phyloP scores from a whole-genome alignment of 2,329 filamentous ascomycete species.

The Xylariales sp. region DNA sequence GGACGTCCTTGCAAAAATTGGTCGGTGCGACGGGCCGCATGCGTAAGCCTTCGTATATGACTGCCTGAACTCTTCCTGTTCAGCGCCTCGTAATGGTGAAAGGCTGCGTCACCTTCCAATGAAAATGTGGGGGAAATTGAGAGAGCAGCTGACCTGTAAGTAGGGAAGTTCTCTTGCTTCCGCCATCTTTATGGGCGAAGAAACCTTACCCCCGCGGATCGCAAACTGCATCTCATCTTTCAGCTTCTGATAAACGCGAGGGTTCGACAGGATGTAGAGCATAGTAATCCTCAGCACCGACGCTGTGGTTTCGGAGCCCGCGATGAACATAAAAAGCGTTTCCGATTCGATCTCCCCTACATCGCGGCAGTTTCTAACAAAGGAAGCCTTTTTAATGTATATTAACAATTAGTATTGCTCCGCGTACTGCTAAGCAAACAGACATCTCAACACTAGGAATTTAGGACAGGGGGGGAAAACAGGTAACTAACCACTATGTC shows the following conservation, averaged over 20 bases:
- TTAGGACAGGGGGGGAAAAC: slow-evolving; percentile 6
- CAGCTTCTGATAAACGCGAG: slow-evolving; percentile 35
- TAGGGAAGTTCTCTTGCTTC: slow-evolving; percentile 1
- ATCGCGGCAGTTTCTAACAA: slow-evolving; percentile 22
- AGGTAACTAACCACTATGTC: slow-evolving; percentile 12
- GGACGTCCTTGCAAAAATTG: slow-evolving; percentile 20
- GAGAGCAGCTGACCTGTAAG: slow-evolving; percentile 1
- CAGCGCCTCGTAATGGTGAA: not conserved
- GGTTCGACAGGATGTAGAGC: slow-evolving; percentile 41
- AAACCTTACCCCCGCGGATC: slow-evolving; percentile 14
- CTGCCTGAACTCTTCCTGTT: slow-evolving; percentile 16
- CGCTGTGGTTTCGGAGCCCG: slow-evolving; percentile 44
- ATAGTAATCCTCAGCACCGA: slow-evolving; percentile 41
- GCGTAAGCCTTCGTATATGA: slow-evolving; percentile 32
- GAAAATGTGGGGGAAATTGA: not conserved
- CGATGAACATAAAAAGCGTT: slow-evolving; percentile 16
- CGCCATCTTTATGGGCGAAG: not conserved
- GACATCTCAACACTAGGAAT: slow-evolving; percentile 15
- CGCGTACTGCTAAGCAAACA: not conserved
- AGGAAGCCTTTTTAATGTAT: slow-evolving; percentile 17
- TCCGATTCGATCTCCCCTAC: slow-evolving; percentile 21
- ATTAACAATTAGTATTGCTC: not conserved
- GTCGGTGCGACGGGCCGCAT: slow-evolving; percentile 28
- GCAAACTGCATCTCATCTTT: slow-evolving; percentile 37
- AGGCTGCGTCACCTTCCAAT: not conserved